These are phyloP conservation scores for Ustilago curta DNA, from an alignment of 1,284 basidiomycete species.

Conservation along the genomic window DNA sequence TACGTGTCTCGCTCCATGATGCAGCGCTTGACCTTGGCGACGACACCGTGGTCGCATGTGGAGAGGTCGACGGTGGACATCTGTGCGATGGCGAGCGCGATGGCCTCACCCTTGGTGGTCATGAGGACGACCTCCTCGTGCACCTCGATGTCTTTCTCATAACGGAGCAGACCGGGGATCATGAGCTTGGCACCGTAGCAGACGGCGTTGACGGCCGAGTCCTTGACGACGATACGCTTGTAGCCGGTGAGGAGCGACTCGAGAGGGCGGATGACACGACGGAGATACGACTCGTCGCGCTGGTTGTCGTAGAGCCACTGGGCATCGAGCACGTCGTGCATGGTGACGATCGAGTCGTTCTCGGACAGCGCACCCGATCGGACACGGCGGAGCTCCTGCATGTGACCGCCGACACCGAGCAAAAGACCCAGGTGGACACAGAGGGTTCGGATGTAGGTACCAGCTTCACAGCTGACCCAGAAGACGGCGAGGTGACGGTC, in stretches of 20 bases:
- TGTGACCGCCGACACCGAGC: slow-evolving; percentile 97
- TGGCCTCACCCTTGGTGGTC: slow-evolving; percentile 99
- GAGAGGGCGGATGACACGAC: slow-evolving; percentile 91
- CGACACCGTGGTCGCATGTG: slow-evolving; percentile 98
- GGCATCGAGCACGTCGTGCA: slow-evolving; percentile 99
- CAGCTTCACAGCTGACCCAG: slow-evolving; percentile 98
- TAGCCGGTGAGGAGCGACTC: slow-evolving; percentile 94
- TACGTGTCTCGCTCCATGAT: slow-evolving; percentile 99
- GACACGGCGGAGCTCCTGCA: slow-evolving; percentile 97
- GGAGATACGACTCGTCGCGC: slow-evolving; percentile 97
- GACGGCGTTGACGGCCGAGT: slow-evolving; percentile 98
- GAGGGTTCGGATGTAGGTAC: slow-evolving; percentile 97
- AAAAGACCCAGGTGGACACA: slow-evolving; percentile 97
- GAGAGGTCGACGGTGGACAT: slow-evolving; percentile 99
- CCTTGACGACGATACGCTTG: slow-evolving; percentile 99
- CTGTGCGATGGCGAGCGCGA: slow-evolving; percentile 81
- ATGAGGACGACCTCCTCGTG: slow-evolving; percentile 98
- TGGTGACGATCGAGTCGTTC: slow-evolving; percentile 98
- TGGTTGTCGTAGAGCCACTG: slow-evolving; percentile 99
- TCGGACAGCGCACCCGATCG: slow-evolving; percentile 95
- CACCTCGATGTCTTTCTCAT: slow-evolving; percentile 93
- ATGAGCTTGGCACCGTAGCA: slow-evolving; percentile 99
- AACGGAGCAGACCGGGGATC: slow-evolving; percentile 97
- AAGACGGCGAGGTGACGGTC: slow-evolving; percentile 96
- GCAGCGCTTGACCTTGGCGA: slow-evolving; percentile 98